phyloP scores from a whole-genome alignment of 345 rosid species.

The Brassica juncea region DNA sequence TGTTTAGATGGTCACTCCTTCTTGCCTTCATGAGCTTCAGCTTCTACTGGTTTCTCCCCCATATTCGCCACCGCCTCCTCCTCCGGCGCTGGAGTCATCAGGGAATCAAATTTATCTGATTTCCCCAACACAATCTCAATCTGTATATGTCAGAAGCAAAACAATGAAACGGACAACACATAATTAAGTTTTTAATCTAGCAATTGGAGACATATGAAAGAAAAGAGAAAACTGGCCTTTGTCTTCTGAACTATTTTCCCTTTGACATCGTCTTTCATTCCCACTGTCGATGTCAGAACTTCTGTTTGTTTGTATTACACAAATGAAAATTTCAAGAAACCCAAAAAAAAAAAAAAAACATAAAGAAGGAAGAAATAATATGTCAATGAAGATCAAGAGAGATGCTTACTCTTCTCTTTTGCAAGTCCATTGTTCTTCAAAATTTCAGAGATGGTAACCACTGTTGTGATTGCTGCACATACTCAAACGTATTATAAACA shows the following conservation, averaged over 20 bases:
- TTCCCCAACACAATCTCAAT: constrained; percentile 71
- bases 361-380: neutral
- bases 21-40: neutral
- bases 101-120: constrained; percentile 59
- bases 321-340: neutral
- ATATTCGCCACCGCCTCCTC: neutral
- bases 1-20: constrained; percentile 2
- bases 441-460: constrained; percentile 76
- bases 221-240: constrained; percentile 47
- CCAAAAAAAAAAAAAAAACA: neutral
- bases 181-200: neutral
- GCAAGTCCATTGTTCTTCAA: constrained; percentile 84
- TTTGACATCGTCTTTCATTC: constrained; percentile 70
- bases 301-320: constrained; percentile 42
- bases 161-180: neutral
- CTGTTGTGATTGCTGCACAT: constrained; percentile 61
- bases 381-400: neutral
- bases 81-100: neutral
- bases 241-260: constrained; percentile 77
- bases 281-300: constrained; percentile 72
- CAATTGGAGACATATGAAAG: neutral
- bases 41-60: constrained; percentile 2
- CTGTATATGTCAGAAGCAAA: constrained; percentile 11
- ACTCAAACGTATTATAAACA: neutral
- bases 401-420: constrained; percentile 56